phyloP scores from a whole-genome alignment of 192 early-diverging fungal genomes.

The Entomortierella beljakovae region DNA sequence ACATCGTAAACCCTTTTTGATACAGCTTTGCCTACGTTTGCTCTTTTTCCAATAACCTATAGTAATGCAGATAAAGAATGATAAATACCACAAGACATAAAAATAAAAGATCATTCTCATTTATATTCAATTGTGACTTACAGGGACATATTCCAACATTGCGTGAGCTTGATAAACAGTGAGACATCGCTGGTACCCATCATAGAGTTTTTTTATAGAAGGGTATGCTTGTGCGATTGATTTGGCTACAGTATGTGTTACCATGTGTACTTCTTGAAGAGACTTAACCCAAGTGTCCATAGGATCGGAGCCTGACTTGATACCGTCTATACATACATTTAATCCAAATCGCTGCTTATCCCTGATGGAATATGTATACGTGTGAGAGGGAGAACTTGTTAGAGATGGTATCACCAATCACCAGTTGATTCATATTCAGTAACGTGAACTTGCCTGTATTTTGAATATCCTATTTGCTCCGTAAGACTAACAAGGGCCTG shows the following conservation, averaged over 20 bases:
- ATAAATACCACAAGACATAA: background rate
- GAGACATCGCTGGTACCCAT: conserved; percentile 31
- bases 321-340: conserved; percentile 36
- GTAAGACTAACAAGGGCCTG: conserved; percentile 45
- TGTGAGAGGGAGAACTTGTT: background rate
- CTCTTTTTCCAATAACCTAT: conserved; percentile 28
- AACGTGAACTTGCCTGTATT: conserved; percentile 50
- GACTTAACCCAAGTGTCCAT: conserved; percentile 54
- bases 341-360: conserved; percentile 1
- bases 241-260: conserved; percentile 51
- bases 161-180: conserved; percentile 22
- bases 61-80: background rate
- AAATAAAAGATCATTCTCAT: background rate
- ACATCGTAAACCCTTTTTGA: conserved; percentile 59
- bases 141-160: conserved; percentile 54
- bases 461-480: conserved; percentile 42
- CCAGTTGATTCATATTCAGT: background rate
- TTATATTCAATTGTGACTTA: conserved; percentile 12
- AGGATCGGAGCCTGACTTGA: conserved; percentile 38
- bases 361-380: background rate
- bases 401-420: no score
- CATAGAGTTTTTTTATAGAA: conserved; percentile 46
- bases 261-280: conserved; percentile 59
- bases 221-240: conserved; percentile 54
- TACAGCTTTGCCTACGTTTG: conserved; percentile 44